Conservation (phyloP, 2,329 filamentous ascomycete genomes). For the Microascus cirrosus region DNA sequence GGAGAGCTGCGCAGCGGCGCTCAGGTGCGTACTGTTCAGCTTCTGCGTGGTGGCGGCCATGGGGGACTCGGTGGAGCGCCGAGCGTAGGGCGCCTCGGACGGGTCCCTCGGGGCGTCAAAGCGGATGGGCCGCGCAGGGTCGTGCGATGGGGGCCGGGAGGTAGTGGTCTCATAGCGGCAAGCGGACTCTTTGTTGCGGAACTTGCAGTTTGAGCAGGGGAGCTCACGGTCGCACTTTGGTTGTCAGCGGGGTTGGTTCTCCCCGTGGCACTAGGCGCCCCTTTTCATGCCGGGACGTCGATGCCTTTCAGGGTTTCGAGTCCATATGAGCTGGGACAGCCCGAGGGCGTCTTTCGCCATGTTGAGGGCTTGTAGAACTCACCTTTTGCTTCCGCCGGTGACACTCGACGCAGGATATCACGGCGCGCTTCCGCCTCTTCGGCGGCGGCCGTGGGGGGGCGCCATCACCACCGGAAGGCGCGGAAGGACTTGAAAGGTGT, state of each 20-base stretch:
- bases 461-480: constrained; percentile 4
- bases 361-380: not conserved
- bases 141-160: not conserved
- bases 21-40: not conserved
- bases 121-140: not conserved
- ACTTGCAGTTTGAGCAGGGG: constrained; percentile 48
- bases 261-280: not conserved
- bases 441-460: constrained; percentile 22
- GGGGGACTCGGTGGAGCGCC: not conserved
- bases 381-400: constrained; percentile 54
- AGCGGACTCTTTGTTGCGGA: constrained; percentile 41
- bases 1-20: not conserved
- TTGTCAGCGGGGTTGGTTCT: not conserved
- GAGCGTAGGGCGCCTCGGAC: not conserved
- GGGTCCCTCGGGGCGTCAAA: not conserved
- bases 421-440: constrained; percentile 46
- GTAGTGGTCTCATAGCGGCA: constrained; percentile 42
- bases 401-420: constrained; percentile 54
- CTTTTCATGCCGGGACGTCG: too few relatives aligned
- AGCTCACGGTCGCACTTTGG: constrained; percentile 46
- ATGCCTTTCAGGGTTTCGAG: too few relatives aligned
- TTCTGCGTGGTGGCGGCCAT: constrained; percentile 4
- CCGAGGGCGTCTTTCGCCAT: not conserved
- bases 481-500: constrained; percentile 12
- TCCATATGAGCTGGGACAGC: not conserved